phyloP scores from a whole-genome alignment of 1,284 basidiomycete genomes.

The Leccinum griseonigrum region DNA sequence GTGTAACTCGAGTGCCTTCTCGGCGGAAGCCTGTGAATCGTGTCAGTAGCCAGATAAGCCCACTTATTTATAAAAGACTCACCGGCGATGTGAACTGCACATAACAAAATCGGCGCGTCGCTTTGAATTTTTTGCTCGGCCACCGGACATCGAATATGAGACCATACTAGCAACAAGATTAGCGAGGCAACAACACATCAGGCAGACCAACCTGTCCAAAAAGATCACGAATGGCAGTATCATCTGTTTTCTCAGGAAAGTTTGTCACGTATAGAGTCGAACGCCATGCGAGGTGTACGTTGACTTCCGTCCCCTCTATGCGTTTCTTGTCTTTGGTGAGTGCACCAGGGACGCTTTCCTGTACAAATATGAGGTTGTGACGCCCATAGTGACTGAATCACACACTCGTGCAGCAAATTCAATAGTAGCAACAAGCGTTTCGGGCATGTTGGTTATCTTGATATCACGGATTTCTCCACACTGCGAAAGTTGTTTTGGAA shows the following conservation, averaged over 20 bases:
- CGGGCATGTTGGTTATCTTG: constrained; percentile 62
- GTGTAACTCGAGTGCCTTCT: constrained; percentile 77
- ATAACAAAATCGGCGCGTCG: constrained; percentile 90
- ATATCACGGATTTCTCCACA: constrained; percentile 82
- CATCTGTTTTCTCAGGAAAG: constrained; percentile 87
- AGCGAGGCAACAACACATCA: constrained; percentile 4
- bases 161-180: constrained; percentile 62
- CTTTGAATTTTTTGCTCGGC: constrained; percentile 97
- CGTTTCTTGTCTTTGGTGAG: constrained; percentile 93
- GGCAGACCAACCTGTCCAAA: constrained; percentile 65
- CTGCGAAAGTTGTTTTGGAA: constrained; percentile 41
- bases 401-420: constrained; percentile 74
- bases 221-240: constrained; percentile 69
- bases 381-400: background rate
- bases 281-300: constrained; percentile 88
- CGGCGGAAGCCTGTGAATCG: constrained; percentile 58
- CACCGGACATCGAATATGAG: constrained; percentile 92
- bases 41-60: background rate
- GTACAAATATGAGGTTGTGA: background rate
- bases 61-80: constrained; percentile 27
- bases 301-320: constrained; percentile 68
- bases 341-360: constrained; percentile 83
- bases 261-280: constrained; percentile 97
- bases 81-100: constrained; percentile 88
- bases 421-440: constrained; percentile 69